These are phyloP conservation scores for Phytophthora foliorum DNA, from an alignment of 352 stramenopile genomes.

Conservation along the genomic window DNA sequence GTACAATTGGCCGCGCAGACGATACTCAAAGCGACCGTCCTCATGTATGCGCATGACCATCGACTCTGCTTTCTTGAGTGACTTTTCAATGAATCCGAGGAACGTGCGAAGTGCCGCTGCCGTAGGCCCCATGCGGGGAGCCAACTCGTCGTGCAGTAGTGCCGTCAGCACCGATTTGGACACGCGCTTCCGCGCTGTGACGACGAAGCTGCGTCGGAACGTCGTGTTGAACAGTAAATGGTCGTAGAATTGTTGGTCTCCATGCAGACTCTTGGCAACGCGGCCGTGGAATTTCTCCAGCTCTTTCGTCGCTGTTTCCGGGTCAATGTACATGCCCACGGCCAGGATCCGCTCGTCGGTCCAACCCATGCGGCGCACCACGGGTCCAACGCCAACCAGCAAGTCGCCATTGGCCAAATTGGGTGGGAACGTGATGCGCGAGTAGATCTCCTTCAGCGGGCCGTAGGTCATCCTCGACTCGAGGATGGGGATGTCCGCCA, in stretches of 20 bases:
- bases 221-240: slow-evolving; percentile 61
- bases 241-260: slow-evolving; percentile 84
- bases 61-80: slow-evolving; percentile 82
- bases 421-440: slow-evolving; percentile 80
- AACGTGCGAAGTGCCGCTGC: slow-evolving; percentile 68
- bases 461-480: slow-evolving; percentile 75
- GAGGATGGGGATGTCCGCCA: slow-evolving; percentile 66
- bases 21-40: slow-evolving; percentile 75
- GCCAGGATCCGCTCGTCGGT: slow-evolving; percentile 86
- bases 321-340: slow-evolving; percentile 84
- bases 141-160: slow-evolving; percentile 73
- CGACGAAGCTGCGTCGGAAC: slow-evolving; percentile 81
- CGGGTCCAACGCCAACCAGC: slow-evolving; percentile 74
- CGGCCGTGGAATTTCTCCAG: slow-evolving; percentile 66
- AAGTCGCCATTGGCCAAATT: slow-evolving; percentile 81
- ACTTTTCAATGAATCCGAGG: slow-evolving; percentile 84
- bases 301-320: slow-evolving; percentile 60
- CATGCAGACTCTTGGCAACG: slow-evolving; percentile 69
- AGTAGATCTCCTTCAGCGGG: slow-evolving; percentile 80
- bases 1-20: slow-evolving; percentile 71
- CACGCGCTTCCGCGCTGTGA: slow-evolving; percentile 82
- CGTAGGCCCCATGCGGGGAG: slow-evolving; percentile 69
- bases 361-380: slow-evolving; percentile 85
- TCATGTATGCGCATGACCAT: slow-evolving; percentile 80
- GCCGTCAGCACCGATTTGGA: slow-evolving; percentile 78